Percentiles rank a stretch among this genome's conserved stretches.
phyloP scores from a whole-genome alignment of 768 basidiomycete species.

The Amanita pallidorosea region DNA sequence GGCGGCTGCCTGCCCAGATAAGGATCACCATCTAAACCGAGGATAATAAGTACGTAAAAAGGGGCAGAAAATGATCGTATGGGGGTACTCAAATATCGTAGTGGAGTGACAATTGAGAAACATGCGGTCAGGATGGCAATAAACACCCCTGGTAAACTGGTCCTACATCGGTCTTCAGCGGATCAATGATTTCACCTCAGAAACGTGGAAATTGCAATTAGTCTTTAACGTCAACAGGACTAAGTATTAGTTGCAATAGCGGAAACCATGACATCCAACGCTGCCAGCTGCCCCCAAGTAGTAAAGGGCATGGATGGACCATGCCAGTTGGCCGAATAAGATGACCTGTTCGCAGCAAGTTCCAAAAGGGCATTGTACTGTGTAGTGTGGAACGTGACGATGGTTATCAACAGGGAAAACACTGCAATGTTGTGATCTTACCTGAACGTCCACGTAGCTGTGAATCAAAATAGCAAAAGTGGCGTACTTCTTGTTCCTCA shows the following conservation, averaged over 20 bases:
- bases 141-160: too few species aligned
- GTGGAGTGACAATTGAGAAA: too few species aligned
- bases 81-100: too few species aligned
- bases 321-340: constrained; percentile 36
- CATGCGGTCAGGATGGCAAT: too few species aligned
- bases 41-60: too few species aligned
- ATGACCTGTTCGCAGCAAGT: constrained; percentile 29
- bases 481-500: constrained; percentile 23
- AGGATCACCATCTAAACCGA: too few species aligned
- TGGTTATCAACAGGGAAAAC: not conserved
- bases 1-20: not conserved
- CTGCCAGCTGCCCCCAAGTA: constrained; percentile 38
- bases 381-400: not conserved
- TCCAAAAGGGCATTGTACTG: constrained; percentile 42
- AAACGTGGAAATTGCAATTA: not conserved
- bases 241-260: constrained; percentile 23
- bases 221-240: not conserved
- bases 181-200: too few species aligned
- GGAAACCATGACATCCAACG: constrained; percentile 30
- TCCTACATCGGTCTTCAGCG: too few species aligned
- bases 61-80: too few species aligned
- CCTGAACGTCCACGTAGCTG: constrained; percentile 44
- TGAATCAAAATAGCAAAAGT: constrained; percentile 29
- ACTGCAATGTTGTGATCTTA: constrained; percentile 9
- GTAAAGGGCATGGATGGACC: constrained; percentile 36